phyloP scores from a whole-genome alignment of 2,329 filamentous ascomycete species.

The Zelopaecilomyces penicillatus region DNA sequence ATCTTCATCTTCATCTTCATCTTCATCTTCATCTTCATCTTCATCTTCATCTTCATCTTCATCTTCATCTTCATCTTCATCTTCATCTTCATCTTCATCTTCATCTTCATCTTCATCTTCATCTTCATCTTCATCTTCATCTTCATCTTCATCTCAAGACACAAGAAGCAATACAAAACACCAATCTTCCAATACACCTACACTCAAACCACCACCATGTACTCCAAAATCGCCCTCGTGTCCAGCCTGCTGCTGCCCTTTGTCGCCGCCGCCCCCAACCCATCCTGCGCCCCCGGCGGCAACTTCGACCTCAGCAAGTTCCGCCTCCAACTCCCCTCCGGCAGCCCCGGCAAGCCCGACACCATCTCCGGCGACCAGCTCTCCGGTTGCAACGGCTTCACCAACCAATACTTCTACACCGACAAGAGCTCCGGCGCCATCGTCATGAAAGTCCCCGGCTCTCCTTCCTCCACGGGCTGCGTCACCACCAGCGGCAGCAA shows the following conservation, averaged over 20 bases:
- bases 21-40: too few relatives aligned
- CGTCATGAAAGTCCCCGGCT: constrained; percentile 32
- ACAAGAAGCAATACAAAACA: too few relatives aligned
- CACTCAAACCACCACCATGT: too few relatives aligned
- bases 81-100: too few relatives aligned
- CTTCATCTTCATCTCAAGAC: too few relatives aligned
- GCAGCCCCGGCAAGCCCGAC: constrained; percentile 12
- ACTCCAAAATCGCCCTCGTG: neutral
- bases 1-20: too few relatives aligned
- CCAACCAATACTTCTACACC: constrained; percentile 27
- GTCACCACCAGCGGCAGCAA: constrained; percentile 31
- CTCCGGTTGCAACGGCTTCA: constrained; percentile 26
- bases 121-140: too few relatives aligned
- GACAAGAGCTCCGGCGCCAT: constrained; percentile 22
- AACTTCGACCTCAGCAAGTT: constrained; percentile 26
- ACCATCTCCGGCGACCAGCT: constrained; percentile 23
- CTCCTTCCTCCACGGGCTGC: constrained; percentile 22
- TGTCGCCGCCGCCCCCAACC: constrained; percentile 6
- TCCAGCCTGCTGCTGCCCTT: neutral
- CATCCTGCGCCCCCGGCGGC: constrained; percentile 12
- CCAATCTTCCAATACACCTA: too few relatives aligned
- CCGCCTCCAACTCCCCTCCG: constrained; percentile 31
- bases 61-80: too few relatives aligned
- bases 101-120: too few relatives aligned
- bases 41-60: too few relatives aligned